Evolutionary conservation across 2,329 filamentous ascomycete species (phyloP), one percentile per base, ranked within the genome.

Genomic region (Epicoccum sorghinum): DNA sequence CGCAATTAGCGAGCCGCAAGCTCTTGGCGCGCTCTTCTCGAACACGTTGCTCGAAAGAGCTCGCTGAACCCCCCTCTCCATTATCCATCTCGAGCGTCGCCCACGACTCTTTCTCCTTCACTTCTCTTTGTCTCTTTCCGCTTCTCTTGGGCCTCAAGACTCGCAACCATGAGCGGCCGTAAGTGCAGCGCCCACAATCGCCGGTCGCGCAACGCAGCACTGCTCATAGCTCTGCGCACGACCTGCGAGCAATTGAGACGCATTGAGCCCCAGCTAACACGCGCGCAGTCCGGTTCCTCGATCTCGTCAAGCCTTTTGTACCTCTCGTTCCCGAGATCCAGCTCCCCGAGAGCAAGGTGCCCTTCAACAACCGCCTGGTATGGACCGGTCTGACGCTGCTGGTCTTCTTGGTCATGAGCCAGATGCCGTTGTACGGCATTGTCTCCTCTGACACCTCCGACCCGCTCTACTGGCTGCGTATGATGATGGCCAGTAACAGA

Each of bases 371-470:
- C 66, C 75, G 78, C 60, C 74, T 82, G 71, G 77, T 81, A 80
- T 82, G 79, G 79, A 82, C 79, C 12, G 78, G 78, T 62, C 73
- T 76, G 77, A 98, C 95, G 64, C 86, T 99, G 70, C 83, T 99
- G 78, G 96, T 98, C 82, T 99, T 99, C 87, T 83, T 99, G 85
- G 92, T 99, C 80, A 99, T 99, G 95, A 97, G 92, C 82, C 95
- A 97, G 83, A 98, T 99, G 95, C 73, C 95, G 30, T 69, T 82
- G 30, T 99, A 99, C 82, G 95, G 95, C 80, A 99, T 99, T 79
- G 96, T 99, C 75, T 99, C 95, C 52, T 99, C 95, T 72, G 79
- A 81, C 71, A 97, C 92, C 70, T 98, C 95, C 59, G 96, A 99
- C 82, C 96, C 95, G 68, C 85, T 99, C 72, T 99, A 99, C 87